Base-by-base conservation (phyloP, 805 yeast species). In the Isabelozyma rhagii region DNA sequence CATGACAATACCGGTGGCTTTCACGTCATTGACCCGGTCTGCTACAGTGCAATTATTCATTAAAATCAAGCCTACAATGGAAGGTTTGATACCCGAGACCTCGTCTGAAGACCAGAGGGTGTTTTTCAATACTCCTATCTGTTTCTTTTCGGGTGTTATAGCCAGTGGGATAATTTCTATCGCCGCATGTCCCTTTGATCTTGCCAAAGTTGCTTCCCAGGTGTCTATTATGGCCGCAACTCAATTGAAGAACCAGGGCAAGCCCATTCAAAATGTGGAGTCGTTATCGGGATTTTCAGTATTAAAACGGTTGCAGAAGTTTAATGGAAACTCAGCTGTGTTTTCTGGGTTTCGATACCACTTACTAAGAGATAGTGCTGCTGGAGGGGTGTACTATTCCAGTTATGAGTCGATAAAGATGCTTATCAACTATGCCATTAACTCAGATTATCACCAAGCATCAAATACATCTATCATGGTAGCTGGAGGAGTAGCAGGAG, bases 141-240 rank as follows among this genome's bases (percentile, higher is more conserved):
- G 36, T 13, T 31, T 31, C n/a, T 31, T 31, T 8, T 31, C 36
- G 7, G 94, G 93, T 4, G 65, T 77, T 2, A 53, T 78, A 0
- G 79, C 90, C 0, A 93, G 92, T 6, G 76, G 77, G 5, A 56
- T 69, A 4, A 78, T 84, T 17, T 74, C 86, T 3, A 31, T 73
- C 5, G 78, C 81, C 59, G 83, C 87, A 2, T 83, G 89, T 54
- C 94, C 94, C 3, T 86, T 87, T 61, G 94, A 87, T 62, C 77
- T 86, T 66, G 80, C 88, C 41, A 87, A 87, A 63, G 72, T 86
- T 14, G 85, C 83, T 47, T 84, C 89, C 41, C 94, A 87, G 63
- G 78, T 87, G 38, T 84, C 74, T 28, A 49, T 69, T 10, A 59
- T 78, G 47, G 80, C 74, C 42, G 56, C 59, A 45, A 44, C 38